A percentile compares a stretch with the other conserved stretches of the same genome.
Evolutionary conservation across 2,329 filamentous ascomycete genomes (phyloP).

Genomic region (Ophiosphaerella narmari): DNA sequence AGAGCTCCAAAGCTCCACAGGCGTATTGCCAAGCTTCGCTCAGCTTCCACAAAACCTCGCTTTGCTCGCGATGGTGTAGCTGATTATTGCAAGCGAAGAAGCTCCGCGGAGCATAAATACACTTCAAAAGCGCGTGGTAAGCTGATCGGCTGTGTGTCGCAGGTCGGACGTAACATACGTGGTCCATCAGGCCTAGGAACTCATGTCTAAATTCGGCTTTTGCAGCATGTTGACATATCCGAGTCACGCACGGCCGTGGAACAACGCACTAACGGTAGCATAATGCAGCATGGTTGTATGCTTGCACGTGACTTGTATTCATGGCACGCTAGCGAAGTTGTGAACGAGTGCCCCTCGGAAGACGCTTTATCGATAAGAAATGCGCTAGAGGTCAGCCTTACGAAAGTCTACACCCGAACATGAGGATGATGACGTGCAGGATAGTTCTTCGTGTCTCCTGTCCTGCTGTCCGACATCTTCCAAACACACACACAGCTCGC

Average conservation of each 20-base stretch:
- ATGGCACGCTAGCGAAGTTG: background rate
- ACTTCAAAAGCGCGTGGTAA: background rate
- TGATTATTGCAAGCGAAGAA: background rate
- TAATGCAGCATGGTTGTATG: no score
- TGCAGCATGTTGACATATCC: background rate
- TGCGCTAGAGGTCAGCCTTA: background rate
- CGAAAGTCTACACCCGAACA: conserved; percentile 6
- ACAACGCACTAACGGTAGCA: background rate
- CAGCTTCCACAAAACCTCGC: conserved; percentile 22
- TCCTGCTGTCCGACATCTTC: background rate
- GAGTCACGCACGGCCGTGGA: conserved; percentile 19
- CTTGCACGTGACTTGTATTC: no score
- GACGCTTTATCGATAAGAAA: conserved; percentile 3
- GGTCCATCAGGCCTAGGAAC: no score
- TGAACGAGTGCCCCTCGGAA: background rate
- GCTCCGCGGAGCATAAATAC: background rate
- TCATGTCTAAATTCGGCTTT: no score
- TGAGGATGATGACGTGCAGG: conserved; percentile 14
- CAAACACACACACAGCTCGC: background rate
- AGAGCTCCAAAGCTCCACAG: background rate
- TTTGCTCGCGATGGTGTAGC: conserved; percentile 17
- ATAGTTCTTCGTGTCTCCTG: background rate
- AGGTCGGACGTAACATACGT: background rate
- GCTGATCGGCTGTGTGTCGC: background rate
- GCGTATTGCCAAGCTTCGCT: conserved; percentile 15